These are phyloP conservation scores for Nitzschia sp. DNA, from an alignment of 108 stramenopile species.

Conservation along the genomic window DNA sequence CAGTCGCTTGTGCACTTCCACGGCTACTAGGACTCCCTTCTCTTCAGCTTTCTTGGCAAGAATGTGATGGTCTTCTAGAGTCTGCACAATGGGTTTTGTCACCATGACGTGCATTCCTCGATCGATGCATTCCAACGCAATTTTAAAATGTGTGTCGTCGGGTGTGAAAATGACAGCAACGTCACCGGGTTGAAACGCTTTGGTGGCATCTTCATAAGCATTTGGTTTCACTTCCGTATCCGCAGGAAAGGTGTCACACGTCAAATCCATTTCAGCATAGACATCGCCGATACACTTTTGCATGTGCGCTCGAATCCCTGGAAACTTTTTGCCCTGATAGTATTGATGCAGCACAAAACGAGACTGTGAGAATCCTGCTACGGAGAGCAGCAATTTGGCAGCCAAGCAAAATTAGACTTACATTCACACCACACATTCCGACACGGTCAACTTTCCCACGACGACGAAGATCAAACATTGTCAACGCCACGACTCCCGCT, in stretches of 20 bases:
- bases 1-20: conserved; percentile 87
- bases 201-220: conserved; percentile 79
- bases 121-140: conserved; percentile 90
- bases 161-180: conserved; percentile 98
- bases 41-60: conserved; percentile 83
- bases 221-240: conserved; percentile 84
- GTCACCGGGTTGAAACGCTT: conserved; percentile 84
- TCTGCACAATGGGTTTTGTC: conserved; percentile 98
- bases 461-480: conserved; percentile 95
- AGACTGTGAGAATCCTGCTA: no score
- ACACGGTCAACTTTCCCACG: conserved; percentile 85
- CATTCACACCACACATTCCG: conserved; percentile 97
- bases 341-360: not conserved
- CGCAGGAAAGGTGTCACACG: conserved; percentile 92
- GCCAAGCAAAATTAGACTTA: conserved; percentile 31
- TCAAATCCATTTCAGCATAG: conserved; percentile 88
- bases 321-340: conserved; percentile 91
- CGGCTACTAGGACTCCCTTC: conserved; percentile 87
- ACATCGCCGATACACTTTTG: conserved; percentile 87
- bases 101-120: conserved; percentile 97
- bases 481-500: conserved; percentile 98
- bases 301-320: conserved; percentile 96
- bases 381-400: not conserved
- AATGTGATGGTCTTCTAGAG: conserved; percentile 81
- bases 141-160: conserved; percentile 98